Evolutionary conservation across 2,329 filamentous ascomycete species (phyloP).

Genomic region (Fusarium pseudonygamai): DNA sequence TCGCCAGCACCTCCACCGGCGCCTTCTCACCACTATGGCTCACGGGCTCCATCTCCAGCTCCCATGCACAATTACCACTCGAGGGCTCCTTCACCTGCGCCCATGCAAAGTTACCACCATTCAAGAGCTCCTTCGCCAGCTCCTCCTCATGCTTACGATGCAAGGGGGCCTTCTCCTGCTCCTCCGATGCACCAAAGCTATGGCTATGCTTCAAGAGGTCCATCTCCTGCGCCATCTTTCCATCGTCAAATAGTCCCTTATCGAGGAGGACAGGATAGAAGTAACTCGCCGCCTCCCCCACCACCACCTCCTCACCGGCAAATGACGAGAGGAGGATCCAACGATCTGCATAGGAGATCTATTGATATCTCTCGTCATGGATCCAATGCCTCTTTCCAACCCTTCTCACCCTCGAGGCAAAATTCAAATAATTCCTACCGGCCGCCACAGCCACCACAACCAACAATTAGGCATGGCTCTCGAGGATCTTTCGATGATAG

Average conservation of each 20-base stretch:
- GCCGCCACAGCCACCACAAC: conserved; percentile 28
- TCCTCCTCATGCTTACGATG: conserved; percentile 44
- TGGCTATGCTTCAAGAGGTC: conserved; percentile 47
- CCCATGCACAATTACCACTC: conserved; percentile 30
- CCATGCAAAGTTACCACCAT: conserved; percentile 35
- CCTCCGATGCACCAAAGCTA: conserved; percentile 45
- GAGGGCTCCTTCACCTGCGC: conserved; percentile 31
- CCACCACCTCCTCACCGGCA: conserved; percentile 87
- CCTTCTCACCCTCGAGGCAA: conserved; percentile 47
- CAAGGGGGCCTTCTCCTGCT: conserved; percentile 46
- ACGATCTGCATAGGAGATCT: conserved; percentile 49
- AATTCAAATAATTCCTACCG: conserved; percentile 53
- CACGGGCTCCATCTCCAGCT: conserved; percentile 45
- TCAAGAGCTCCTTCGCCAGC: conserved; percentile 44
- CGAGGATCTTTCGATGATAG: conserved; percentile 47
- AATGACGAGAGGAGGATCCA: conserved; percentile 52
- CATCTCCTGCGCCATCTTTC: conserved; percentile 52
- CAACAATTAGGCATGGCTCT: conserved; percentile 35
- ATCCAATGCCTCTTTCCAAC: conserved; percentile 49
- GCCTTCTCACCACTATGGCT: conserved; percentile 44
- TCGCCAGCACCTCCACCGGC: conserved; percentile 50
- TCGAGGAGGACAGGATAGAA: conserved; percentile 46
- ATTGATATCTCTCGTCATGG: conserved; percentile 48
- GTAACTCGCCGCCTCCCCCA: conserved; percentile 77
- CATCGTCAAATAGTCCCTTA: conserved; percentile 38